Evolutionary conservation across 2,329 filamentous ascomycete species (phyloP), one percentile per base, ranked within the genome.

Genomic region (Penicillium fuscoglaucum): DNA sequence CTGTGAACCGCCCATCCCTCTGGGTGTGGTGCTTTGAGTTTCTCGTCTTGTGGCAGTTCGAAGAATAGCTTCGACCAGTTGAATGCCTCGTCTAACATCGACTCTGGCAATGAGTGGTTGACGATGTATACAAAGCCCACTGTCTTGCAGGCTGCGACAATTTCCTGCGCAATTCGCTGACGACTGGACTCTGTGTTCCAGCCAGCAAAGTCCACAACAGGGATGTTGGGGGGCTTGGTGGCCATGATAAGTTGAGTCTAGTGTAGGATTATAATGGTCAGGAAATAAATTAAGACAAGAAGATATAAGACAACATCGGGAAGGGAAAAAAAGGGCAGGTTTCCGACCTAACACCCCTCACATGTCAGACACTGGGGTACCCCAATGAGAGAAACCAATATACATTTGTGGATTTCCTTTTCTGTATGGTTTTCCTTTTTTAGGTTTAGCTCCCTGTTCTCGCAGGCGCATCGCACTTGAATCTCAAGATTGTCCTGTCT

Each of bases 21-120:
- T 4, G 80, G 80, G 68, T 82, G 80, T 4, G 79, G 79, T 1
- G 80, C 81, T 53, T 76, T 75, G 72, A 80, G 77, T 61, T 83
- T 83, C 48, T 78, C 73, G 44, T 78, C 75, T 15, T 68, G 67
- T 0, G 77, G 72, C 9, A 83, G 68, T 44, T 76, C 73, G 55
- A 81, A 82, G 9, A 83, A 72, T 26, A 70, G 66, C 56, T 75
- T 76, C 12, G 77, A 75, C 70, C 77, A 76, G 12, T 68, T 65
- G 57, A 83, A 82, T 2, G 79, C 79, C 57, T 78, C 70, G 28
- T 76, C 70, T 3, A 83, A 66, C 13, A 75, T 64, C 6, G 70
- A 60, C 12, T 70, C 67, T 3, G 73, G 57, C 2, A 83, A 66
- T n/a, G 76, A 76, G 64, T 83, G 80, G 59, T 81, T 80, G 57